These are phyloP conservation scores for Penicillium paradoxum DNA, from an alignment of 495 filamentous ascomycete species.

Conservation along the genomic window DNA sequence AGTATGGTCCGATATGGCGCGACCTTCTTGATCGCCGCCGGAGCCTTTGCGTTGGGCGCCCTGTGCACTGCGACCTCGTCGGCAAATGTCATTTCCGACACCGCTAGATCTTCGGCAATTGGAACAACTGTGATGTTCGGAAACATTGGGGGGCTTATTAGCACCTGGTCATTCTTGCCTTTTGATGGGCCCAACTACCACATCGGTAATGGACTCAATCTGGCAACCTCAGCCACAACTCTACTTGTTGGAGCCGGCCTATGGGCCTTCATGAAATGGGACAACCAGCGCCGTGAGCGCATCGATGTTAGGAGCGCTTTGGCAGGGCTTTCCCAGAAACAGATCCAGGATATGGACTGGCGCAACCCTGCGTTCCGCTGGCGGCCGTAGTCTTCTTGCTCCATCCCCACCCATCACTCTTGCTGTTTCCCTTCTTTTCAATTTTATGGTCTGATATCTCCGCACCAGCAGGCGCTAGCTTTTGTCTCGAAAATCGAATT, in stretches of 20 bases:
- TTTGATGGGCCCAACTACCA: constrained; percentile 63
- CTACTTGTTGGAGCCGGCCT: constrained; percentile 44
- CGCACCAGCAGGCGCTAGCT: background rate
- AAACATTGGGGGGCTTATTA: constrained; percentile 65
- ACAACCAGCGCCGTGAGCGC: constrained; percentile 55
- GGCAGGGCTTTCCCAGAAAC: constrained; percentile 46
- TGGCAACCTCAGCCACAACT: constrained; percentile 53
- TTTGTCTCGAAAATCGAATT: background rate
- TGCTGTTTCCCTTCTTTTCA: background rate
- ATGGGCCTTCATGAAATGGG: constrained; percentile 57
- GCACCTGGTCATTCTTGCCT: constrained; percentile 65
- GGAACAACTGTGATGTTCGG: constrained; percentile 66
- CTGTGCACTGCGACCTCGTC: constrained; percentile 61
- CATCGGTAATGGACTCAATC: constrained; percentile 69
- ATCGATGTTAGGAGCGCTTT: constrained; percentile 52
- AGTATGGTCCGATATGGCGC: constrained; percentile 60
- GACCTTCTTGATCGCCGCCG: constrained; percentile 61
- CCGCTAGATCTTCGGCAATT: constrained; percentile 60
- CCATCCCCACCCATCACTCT: background rate
- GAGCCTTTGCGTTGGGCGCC: constrained; percentile 53
- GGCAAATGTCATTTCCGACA: constrained; percentile 68
- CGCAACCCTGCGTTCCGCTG: constrained; percentile 65
- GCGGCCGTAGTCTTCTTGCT: constrained; percentile 39
- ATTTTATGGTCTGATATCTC: background rate
- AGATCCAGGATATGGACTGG: constrained; percentile 69